Base-by-base conservation (phyloP, 345 rosid species). In the Citrus australasica region DNA sequence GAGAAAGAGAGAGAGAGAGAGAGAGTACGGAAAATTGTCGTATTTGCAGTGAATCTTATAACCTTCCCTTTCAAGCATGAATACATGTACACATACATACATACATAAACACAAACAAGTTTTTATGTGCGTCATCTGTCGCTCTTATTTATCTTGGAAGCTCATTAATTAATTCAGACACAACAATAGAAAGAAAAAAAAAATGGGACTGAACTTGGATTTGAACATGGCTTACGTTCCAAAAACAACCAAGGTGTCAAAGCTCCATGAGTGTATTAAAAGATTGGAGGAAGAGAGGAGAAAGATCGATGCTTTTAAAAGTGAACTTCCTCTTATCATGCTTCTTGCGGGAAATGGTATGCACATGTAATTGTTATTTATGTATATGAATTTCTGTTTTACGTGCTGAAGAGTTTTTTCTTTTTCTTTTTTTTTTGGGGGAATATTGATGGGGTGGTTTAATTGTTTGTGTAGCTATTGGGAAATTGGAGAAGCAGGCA, bases 241-340 rank as follows among this genome's bases (percentile, higher is more conserved):
- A 5, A 87, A 89, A 82, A 82, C 86, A 33, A 78, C 89, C 55
- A 92, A 78, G 68, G 38, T 84, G 40, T 80, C 88, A 0, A 91
- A 80, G 78, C 86, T 92, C 46, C 83, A 85, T 73, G 88, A 85
- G 56, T 94, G 77, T 73, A 80, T 90, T 69, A 76, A 75, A 0
- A 86, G 83, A 79, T 85, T 94, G 67, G 92, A 91, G 79, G 90
- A 88, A 22, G 98, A 94, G 85, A 81, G 77, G 87, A 84, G 79
- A 73, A 94, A 94, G 82, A 90, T 94, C 60, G 92, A 84, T 62
- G 93, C 85, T 75, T 92, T 94, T 75, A 87, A 89, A 81, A 88
- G 96, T 7, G 96, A 94, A 65, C 92, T 92, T 9, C 97, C 98
- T 82, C 81, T 90, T 4, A 87, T 93, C 88, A 88, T 90, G 94